These are phyloP conservation scores for Stramenopiles sp. DNA, from an alignment of 352 stramenopile species.

Conservation along the genomic window DNA sequence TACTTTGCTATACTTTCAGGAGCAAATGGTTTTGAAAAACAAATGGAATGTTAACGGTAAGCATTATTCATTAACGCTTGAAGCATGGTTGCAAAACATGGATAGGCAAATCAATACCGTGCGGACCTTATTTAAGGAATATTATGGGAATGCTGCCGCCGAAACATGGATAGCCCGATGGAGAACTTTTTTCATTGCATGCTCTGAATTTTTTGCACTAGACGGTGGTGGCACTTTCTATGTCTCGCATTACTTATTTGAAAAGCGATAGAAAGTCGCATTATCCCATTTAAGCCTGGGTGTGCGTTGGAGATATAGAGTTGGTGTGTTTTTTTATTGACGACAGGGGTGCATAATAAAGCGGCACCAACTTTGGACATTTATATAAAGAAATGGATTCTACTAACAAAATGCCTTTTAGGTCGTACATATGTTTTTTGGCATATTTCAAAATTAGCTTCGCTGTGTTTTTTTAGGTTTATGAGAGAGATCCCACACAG, in stretches of 20 bases:
- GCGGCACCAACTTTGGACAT: no score
- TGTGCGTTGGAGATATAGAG: no score
- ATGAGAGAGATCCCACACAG: no score
- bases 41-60: constrained; percentile 55
- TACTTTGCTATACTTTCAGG: constrained; percentile 54
- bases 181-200: constrained; percentile 47
- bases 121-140: constrained; percentile 30
- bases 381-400: no score
- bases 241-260: constrained; percentile 56
- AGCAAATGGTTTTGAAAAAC: constrained; percentile 31
- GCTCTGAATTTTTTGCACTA: constrained; percentile 46
- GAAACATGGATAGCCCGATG: constrained; percentile 50
- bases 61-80: constrained; percentile 47
- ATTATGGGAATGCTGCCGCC: constrained; percentile 36
- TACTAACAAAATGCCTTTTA: no score
- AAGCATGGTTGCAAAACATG: constrained; percentile 44
- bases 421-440: no score
- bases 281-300: no score
- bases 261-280: constrained; percentile 27
- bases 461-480: no score
- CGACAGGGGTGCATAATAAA: no score
- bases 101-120: constrained; percentile 34
- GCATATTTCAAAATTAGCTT: no score
- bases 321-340: no score
- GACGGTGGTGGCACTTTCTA: constrained; percentile 40